These are phyloP conservation scores for Ophiostoma sp. DNA, from an alignment of 2,329 filamentous ascomycete species.

Conservation along the genomic window DNA sequence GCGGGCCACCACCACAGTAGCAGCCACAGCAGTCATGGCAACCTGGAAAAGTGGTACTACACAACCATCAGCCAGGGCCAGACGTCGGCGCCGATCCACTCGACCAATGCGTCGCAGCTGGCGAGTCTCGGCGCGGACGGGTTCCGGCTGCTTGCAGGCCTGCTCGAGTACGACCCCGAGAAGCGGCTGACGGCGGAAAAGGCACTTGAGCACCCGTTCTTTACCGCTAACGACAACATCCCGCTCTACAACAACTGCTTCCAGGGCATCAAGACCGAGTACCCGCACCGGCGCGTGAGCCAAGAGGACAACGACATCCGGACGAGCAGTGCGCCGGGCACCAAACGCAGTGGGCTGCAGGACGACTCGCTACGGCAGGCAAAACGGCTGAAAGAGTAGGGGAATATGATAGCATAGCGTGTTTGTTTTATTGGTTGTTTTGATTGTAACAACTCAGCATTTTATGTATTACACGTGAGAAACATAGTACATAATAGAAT, in stretches of 20 bases:
- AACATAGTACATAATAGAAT: background rate
- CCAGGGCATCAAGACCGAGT: slow-evolving; percentile 80
- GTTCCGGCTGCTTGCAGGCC: slow-evolving; percentile 70
- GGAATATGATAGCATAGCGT: background rate
- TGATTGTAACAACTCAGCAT: background rate
- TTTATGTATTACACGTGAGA: background rate
- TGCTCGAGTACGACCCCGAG: slow-evolving; percentile 89
- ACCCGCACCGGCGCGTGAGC: slow-evolving; percentile 83
- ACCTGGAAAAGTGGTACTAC: slow-evolving; percentile 77
- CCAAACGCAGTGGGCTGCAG: slow-evolving; percentile 78
- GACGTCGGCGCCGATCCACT: slow-evolving; percentile 37
- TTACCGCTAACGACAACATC: slow-evolving; percentile 58
- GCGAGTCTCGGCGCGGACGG: slow-evolving; percentile 68
- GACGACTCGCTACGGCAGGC: slow-evolving; percentile 69
- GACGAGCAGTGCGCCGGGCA: slow-evolving; percentile 82
- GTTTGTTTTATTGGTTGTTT: slow-evolving; percentile 10
- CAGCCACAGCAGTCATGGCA: slow-evolving; percentile 28
- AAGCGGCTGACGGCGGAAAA: slow-evolving; percentile 82
- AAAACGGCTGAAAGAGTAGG: slow-evolving; percentile 57
- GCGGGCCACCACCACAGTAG: slow-evolving; percentile 28
- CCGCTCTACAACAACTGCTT: slow-evolving; percentile 80
- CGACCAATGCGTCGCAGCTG: slow-evolving; percentile 41
- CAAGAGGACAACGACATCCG: slow-evolving; percentile 94
- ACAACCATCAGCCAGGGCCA: slow-evolving; percentile 59
- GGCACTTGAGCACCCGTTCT: slow-evolving; percentile 88